Conservation (phyloP, 176 grass and related monocot genomes). For the Pontederia paniculata region DNA sequence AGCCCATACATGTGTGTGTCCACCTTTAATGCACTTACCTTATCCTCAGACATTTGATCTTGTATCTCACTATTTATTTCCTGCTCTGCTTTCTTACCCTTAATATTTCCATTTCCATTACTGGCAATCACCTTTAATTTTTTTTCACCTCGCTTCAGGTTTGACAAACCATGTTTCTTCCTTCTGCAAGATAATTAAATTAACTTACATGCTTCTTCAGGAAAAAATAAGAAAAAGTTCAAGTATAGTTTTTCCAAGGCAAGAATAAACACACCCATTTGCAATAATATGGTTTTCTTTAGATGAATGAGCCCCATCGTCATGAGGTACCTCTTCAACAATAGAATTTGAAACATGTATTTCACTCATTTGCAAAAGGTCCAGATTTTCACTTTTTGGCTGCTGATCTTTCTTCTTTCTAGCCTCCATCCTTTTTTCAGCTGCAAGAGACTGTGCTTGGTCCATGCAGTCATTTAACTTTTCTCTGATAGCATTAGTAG, state of each 20-base stretch:
- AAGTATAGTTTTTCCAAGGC: no score
- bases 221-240: no score
- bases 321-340: background rate
- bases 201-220: no score
- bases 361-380: constrained; percentile 7
- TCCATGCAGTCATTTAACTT: constrained; percentile 53
- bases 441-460: constrained; percentile 40
- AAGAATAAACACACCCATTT: background rate
- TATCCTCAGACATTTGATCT: constrained; percentile 8
- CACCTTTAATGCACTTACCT: no score
- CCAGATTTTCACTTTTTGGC: background rate
- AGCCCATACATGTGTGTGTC: no score
- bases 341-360: background rate
- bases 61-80: constrained; percentile 18
- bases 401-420: constrained; percentile 47
- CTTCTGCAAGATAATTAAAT: no score
- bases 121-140: background rate
- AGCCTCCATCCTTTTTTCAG: constrained; percentile 42
- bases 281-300: constrained; percentile 8
- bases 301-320: background rate
- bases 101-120: background rate
- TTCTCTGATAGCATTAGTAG: constrained; percentile 50
- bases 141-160: background rate
- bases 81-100: constrained; percentile 23
- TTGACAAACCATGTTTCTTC: no score